These are phyloP conservation scores for Metschnikowia kunwiensis DNA, from an alignment of 805 yeast species.

Conservation along the genomic window DNA sequence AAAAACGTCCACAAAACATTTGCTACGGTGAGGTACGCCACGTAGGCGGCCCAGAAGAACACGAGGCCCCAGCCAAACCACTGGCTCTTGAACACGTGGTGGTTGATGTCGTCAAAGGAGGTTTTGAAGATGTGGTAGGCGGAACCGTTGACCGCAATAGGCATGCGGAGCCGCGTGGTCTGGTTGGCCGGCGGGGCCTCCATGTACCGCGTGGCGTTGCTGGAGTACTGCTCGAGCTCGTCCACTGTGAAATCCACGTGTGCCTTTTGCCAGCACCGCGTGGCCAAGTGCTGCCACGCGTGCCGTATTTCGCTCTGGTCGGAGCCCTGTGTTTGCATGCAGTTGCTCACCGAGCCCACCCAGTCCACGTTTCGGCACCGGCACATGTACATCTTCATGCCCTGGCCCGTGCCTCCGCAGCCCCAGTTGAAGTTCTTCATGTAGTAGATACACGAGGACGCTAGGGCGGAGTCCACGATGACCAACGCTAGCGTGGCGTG, in stretches of 20 bases:
- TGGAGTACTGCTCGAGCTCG: constrained; percentile 11
- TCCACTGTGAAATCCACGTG: constrained; percentile 11
- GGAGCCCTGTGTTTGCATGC: constrained; percentile 17
- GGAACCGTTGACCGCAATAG: constrained; percentile 15
- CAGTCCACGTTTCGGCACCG: constrained; percentile 20
- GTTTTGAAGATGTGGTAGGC: constrained; percentile 11
- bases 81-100: constrained; percentile 20
- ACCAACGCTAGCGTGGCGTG: constrained; percentile 12
- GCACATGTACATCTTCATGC: constrained; percentile 18
- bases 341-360: constrained; percentile 19
- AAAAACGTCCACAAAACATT: constrained; percentile 13
- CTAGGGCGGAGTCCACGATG: constrained; percentile 18
- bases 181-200: constrained; percentile 11
- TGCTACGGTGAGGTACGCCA: constrained; percentile 13
- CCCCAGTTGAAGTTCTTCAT: constrained; percentile 21
- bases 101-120: constrained; percentile 18
- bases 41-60: constrained; percentile 15
- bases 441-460: constrained; percentile 20
- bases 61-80: constrained; percentile 22
- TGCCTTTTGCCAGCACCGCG: constrained; percentile 17
- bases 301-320: constrained; percentile 7
- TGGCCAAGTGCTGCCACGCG: constrained; percentile 17
- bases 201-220: constrained; percentile 16
- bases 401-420: constrained; percentile 22
- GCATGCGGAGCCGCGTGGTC: constrained; percentile 9